Evolutionary conservation across 2,329 filamentous ascomycete genomes (phyloP).

Genomic region (Ambrosiella cleistominuta): DNA sequence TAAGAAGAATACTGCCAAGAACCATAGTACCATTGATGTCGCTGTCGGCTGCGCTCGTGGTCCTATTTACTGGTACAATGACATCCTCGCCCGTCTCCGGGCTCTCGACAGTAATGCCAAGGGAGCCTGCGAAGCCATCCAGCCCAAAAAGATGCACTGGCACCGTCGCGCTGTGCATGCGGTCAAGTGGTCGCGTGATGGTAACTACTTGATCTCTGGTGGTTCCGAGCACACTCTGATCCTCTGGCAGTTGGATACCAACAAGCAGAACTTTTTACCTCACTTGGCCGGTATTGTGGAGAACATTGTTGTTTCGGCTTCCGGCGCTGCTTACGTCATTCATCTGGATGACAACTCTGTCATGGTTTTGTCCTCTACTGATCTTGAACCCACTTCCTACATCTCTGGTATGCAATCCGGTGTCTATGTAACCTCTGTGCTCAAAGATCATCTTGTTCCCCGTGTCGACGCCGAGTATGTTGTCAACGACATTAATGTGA

Average conservation of each 20-base stretch:
- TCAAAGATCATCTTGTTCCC: conserved; percentile 34
- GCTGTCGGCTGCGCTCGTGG: conserved; percentile 62
- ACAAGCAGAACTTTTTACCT: conserved; percentile 67
- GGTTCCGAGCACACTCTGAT: conserved; percentile 79
- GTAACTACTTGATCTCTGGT: conserved; percentile 91
- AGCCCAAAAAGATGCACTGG: conserved; percentile 66
- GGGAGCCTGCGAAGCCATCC: conserved; percentile 30
- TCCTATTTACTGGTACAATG: conserved; percentile 63
- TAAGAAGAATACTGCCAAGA: conserved; percentile 11
- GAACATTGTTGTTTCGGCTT: conserved; percentile 64
- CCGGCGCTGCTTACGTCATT: conserved; percentile 64
- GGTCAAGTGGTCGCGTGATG: conserved; percentile 83
- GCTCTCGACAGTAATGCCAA: conserved; percentile 22
- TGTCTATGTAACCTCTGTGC: conserved; percentile 30
- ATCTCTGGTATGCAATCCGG: conserved; percentile 64
- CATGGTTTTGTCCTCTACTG: conserved; percentile 77
- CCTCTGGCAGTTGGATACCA: conserved; percentile 84
- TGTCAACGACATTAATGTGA: conserved; percentile 21
- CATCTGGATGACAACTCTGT: conserved; percentile 83
- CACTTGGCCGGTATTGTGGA: conserved; percentile 76
- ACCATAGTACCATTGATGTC: conserved; percentile 40
- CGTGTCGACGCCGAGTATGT: conserved; percentile 22
- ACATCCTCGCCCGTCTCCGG: conserved; percentile 45
- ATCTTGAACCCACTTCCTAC: conserved; percentile 69
- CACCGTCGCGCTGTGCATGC: conserved; percentile 69